A percentile compares a stretch with the other conserved stretches of the same genome.
These are phyloP conservation scores for Priceomyces carsonii DNA, from an alignment of 805 yeast species.

Conservation along the genomic window DNA sequence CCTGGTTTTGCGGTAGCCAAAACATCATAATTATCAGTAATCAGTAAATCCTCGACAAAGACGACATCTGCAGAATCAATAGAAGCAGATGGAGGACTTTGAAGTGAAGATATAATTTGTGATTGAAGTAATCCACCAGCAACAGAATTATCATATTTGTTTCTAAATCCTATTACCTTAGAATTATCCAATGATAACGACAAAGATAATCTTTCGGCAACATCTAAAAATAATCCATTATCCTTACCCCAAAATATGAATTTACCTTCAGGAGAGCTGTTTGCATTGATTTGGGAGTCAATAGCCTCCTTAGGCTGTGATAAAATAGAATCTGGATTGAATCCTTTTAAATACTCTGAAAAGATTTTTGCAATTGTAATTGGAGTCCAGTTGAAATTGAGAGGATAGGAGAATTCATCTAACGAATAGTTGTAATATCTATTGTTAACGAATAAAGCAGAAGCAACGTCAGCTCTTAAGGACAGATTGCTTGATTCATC, in stretches of 20 bases:
- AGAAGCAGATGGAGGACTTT: constrained; percentile 12
- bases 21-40: constrained; percentile 62
- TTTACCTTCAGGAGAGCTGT: constrained; percentile 44
- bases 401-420: constrained; percentile 53
- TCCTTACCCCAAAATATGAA: constrained; percentile 71
- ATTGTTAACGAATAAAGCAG: constrained; percentile 61
- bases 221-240: constrained; percentile 51
- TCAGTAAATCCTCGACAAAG: constrained; percentile 57
- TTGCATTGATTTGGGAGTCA: constrained; percentile 29
- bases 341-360: constrained; percentile 36
- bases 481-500: constrained; percentile 43
- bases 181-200: constrained; percentile 64
- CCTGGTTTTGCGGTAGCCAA: constrained; percentile 56
- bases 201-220: constrained; percentile 67
- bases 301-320: constrained; percentile 11
- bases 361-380: constrained; percentile 51
- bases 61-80: constrained; percentile 65
- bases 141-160: constrained; percentile 69
- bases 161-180: constrained; percentile 53
- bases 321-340: constrained; percentile 30
- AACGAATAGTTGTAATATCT: constrained; percentile 39
- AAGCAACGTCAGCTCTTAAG: constrained; percentile 71
- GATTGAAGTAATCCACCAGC: constrained; percentile 78
- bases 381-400: constrained; percentile 58
- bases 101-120: constrained; percentile 46